Base-by-base conservation (phyloP, 495 filamentous ascomycete genomes). In the Podospora bellae-mahoneyi region DNA sequence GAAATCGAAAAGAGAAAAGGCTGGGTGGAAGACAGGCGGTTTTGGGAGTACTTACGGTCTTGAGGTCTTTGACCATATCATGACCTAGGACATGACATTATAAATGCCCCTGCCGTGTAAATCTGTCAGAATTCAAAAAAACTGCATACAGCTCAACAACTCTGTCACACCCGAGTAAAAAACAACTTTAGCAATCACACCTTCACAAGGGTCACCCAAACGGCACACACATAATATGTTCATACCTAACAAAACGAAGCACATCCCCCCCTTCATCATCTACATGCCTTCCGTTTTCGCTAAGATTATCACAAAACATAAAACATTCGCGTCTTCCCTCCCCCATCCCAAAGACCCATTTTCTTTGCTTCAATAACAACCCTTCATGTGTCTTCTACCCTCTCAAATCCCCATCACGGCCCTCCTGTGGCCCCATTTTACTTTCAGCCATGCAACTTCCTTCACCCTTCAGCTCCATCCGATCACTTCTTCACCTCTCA, bases 171-270 rank as follows among this genome's bases (percentile, higher is more conserved):
- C 23, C 23, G 23, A 23, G 23, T 23, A 23, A 23, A 23, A 23
- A 23, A 23, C 23, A 23, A 2, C 23, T 23, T 23, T 23, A 23
- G 23, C 23, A 23, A 23, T 23, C 23, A 23, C 23, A 32, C 30
- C 4, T 4, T 5, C 30, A 4, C 4, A 32, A 32, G 30, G 30
- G 7, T 32, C 30, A 32, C 4, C 7, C 30, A 32, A 32, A 32
- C 4, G 4, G 30, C 7, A 48, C 39, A 18, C 39, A 16, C 39
- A 48, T 48, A 48, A 48, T 48, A 48, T 48, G 15, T 48, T 13
- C 39, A 16, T 16, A 48, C 39, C 39, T 48, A 60, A 34, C 63
- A 68, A 60, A 20, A 59, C 19, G 19, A 20, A 20, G 19, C 56
- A 20, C 18, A 20, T 9, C 20, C 20, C 56, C 15, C 19, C 56